Base-by-base conservation (phyloP, 805 yeast species). In the Komagataella pseudopastoris region DNA sequence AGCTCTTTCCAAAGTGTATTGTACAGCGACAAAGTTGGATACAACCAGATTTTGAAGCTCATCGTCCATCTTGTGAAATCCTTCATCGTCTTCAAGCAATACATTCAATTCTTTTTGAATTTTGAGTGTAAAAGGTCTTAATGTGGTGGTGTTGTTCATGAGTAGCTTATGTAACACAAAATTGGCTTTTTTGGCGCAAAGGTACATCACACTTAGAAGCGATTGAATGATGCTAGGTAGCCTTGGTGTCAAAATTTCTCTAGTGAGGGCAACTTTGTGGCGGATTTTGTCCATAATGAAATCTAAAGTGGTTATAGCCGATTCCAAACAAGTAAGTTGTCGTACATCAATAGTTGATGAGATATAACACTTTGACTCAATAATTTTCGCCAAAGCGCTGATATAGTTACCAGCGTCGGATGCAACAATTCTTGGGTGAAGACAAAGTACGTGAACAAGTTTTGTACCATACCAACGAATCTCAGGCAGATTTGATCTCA, bases 161-260 rank as follows among this genome's bases (percentile, higher is more conserved):
- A 84, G 67, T 23, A 83, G 60, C 36, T 63, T 67, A 54, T 68
- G 66, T 52, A 78, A 59, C 14, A 74, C 61, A 12, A 71, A 70
- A 30, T 77, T 59, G 23, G 70, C 61, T 23, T 61, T 58, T 17
- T 66, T 65, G 6, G 71, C 68, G 24, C 71, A 60, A 43, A 73
- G 63, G 10, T 72, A 58, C 39, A 67, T 56, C 2, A 75, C 70
- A 3, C 73, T 78, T 51, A 88, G 59, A 50, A 81, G 70, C 5
- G 75, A 63, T 16, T 76, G 65, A 53, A 88, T 77, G 46, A 85
- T 77, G 2, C 72, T 71, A 7, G 86, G 79, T 52, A 91, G 69
- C 58, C 82, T 82, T 6, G 96, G 95, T 1, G 95, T 86, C 52
- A 88, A 73, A 6, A 85, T 70, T 60, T 89, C 96, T 62, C 97